phyloP scores from a whole-genome alignment of 73 alveolate species.

The Tetrahymena elliotti region DNA sequence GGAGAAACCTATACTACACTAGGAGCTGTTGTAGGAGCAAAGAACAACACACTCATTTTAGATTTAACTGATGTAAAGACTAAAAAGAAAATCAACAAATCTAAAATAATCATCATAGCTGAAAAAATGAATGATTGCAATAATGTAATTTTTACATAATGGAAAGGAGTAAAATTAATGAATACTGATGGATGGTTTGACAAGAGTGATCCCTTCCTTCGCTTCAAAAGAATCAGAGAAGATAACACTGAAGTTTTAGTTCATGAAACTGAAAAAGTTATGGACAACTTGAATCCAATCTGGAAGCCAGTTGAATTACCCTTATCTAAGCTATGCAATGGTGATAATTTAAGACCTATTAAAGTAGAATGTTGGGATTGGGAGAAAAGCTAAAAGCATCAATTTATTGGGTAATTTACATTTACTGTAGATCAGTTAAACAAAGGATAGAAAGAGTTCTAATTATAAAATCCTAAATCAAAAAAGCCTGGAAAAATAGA shows the following conservation, averaged over 20 bases:
- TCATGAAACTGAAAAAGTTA: conserved; percentile 34
- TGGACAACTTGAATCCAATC: conserved; percentile 29
- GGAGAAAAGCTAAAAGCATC: conserved; percentile 22
- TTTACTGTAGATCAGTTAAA: neutral
- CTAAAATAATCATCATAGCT: conserved; percentile 14
- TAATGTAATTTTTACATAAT: conserved; percentile 6
- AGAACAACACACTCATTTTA: conserved; percentile 33
- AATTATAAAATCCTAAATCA: conserved; percentile 24
- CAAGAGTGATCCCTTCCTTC: conserved; percentile 44
- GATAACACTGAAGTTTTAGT: conserved; percentile 6
- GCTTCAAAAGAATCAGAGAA: conserved; percentile 25
- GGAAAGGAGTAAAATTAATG: conserved; percentile 34
- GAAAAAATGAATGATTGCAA: conserved; percentile 16
- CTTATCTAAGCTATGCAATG: neutral
- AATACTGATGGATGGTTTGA: conserved; percentile 43
- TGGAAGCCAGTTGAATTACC: conserved; percentile 39
- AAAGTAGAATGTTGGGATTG: conserved; percentile 51
- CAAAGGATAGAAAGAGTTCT: neutral
- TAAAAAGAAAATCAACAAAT: neutral
- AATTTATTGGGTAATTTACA: conserved; percentile 33
- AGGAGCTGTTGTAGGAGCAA: conserved; percentile 55
- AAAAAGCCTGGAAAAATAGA: conserved; percentile 40
- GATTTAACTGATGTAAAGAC: conserved; percentile 11
- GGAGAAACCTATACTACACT: conserved; percentile 46
- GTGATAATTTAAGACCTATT: conserved; percentile 6